Evolutionary conservation across 2,329 filamentous ascomycete genomes (phyloP).

Genomic region (Gaeumannomyces tritici): DNA sequence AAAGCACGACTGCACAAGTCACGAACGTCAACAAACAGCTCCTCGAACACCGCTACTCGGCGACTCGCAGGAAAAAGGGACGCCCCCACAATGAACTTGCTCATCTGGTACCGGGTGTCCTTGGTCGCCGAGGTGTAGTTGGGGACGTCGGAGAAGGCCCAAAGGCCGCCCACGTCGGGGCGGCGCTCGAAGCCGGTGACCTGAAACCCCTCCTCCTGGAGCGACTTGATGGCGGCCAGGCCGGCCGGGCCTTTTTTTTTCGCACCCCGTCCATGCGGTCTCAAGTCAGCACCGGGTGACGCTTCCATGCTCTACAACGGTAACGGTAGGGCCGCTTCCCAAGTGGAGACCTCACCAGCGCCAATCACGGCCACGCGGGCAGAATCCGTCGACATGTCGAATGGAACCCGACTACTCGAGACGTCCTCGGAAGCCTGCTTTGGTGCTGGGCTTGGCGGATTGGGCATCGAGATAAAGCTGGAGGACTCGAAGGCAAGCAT

Average conservation of each 20-base stretch:
- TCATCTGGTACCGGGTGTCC: slow-evolving; percentile 10
- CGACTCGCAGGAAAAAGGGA: not conserved
- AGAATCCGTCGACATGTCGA: not conserved
- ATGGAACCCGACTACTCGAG: not conserved
- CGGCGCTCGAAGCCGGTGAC: slow-evolving; percentile 32
- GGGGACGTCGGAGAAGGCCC: slow-evolving; percentile 27
- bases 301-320: too few species aligned
- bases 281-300: not conserved
- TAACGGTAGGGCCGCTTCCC: too few species aligned
- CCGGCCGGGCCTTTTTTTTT: not conserved
- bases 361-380: not conserved
- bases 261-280: not conserved
- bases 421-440: too few species aligned
- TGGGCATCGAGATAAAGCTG: too few species aligned
- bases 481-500: too few species aligned
- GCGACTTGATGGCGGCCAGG: slow-evolving; percentile 29
- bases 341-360: not conserved
- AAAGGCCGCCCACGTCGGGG: slow-evolving; percentile 29
- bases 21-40: not conserved
- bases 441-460: too few species aligned
- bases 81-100: not conserved
- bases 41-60: not conserved
- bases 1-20: slow-evolving; percentile 19
- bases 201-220: slow-evolving; percentile 31
- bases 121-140: slow-evolving; percentile 24